Evolutionary conservation across 2,329 filamentous ascomycete genomes (phyloP).

Genomic region (Aspergillus udagawae): DNA sequence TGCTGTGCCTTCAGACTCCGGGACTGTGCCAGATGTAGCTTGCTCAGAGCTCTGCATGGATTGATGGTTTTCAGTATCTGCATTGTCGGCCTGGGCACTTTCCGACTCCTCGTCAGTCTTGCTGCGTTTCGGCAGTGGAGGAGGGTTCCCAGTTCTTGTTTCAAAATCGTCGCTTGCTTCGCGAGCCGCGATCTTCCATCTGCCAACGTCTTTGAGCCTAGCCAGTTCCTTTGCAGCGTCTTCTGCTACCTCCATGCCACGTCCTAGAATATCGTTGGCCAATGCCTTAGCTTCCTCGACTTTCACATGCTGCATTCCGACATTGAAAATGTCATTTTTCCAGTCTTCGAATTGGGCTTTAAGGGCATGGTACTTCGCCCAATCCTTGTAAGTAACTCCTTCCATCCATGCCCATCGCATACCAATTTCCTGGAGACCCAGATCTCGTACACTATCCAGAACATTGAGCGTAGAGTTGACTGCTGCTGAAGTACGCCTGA

Average conservation of each 20-base stretch:
- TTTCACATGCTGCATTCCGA: conserved; percentile 69
- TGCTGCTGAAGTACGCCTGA: conserved; percentile 64
- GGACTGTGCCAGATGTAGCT: no score
- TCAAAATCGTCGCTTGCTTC: conserved; percentile 79
- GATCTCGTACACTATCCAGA: conserved; percentile 73
- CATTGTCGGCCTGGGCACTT: neutral
- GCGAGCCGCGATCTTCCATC: conserved; percentile 73
- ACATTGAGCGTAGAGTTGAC: conserved; percentile 79
- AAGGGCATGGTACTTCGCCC: conserved; percentile 88
- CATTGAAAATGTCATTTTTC: conserved; percentile 73
- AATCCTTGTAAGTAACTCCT: conserved; percentile 93
- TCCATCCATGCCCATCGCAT: conserved; percentile 96
- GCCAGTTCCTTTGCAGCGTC: conserved; percentile 74
- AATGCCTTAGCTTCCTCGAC: conserved; percentile 65
- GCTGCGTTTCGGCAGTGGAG: conserved; percentile 23
- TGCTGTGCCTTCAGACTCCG: no score
- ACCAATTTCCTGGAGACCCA: conserved; percentile 85
- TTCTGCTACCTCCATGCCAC: conserved; percentile 76
- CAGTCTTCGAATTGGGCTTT: conserved; percentile 79
- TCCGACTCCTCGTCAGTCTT: neutral
- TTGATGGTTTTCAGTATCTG: no score
- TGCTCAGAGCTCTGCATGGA: no score
- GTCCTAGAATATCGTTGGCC: conserved; percentile 66
- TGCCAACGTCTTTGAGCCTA: conserved; percentile 75
- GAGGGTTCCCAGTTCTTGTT: conserved; percentile 48